Evolutionary conservation across 306 rosid genomes (phyloP).

Genomic region (Herpetospermum pedunculosum): DNA sequence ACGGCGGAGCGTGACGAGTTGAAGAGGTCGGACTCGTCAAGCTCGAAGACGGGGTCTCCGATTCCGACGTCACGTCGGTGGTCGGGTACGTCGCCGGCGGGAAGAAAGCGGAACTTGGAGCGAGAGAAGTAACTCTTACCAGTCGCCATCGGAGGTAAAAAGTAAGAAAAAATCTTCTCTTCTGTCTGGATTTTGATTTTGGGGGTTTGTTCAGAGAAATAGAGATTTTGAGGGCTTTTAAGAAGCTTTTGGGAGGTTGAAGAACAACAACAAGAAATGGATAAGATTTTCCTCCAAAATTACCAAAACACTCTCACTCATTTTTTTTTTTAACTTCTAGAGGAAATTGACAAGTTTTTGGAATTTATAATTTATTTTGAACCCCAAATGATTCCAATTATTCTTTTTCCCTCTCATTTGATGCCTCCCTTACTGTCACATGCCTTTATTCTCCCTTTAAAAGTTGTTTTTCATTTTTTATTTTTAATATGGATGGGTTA

Average conservation of each 20-base stretch:
- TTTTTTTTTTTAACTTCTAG: neutral
- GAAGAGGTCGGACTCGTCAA: slow-evolving; percentile 73
- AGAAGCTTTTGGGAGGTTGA: neutral
- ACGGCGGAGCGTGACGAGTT: slow-evolving; percentile 28
- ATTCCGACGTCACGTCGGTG: slow-evolving; percentile 12
- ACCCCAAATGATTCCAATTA: neutral
- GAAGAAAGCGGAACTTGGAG: slow-evolving; percentile 39
- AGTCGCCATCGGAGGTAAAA: too few species aligned
- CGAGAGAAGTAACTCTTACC: slow-evolving; percentile 34
- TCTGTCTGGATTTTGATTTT: neutral
- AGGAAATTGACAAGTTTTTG: neutral
- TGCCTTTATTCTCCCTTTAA: slow-evolving; percentile 2
- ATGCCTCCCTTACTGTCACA: slow-evolving; percentile 1
- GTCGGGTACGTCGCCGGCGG: slow-evolving; percentile 21
- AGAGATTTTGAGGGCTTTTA: neutral
- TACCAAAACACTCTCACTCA: neutral
- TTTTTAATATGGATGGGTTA: too few species aligned
- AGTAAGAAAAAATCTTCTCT: too few species aligned
- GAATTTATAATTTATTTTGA: neutral
- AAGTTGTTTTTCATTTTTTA: neutral
- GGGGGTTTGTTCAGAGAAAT: neutral
- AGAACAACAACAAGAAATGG: neutral
- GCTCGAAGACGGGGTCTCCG: slow-evolving; percentile 45
- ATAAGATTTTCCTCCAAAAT: neutral
- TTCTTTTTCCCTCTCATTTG: slow-evolving; percentile 4